Evolutionary conservation across 164 flowering plant genomes (phyloP).

Genomic region (Sextonia rubra): DNA sequence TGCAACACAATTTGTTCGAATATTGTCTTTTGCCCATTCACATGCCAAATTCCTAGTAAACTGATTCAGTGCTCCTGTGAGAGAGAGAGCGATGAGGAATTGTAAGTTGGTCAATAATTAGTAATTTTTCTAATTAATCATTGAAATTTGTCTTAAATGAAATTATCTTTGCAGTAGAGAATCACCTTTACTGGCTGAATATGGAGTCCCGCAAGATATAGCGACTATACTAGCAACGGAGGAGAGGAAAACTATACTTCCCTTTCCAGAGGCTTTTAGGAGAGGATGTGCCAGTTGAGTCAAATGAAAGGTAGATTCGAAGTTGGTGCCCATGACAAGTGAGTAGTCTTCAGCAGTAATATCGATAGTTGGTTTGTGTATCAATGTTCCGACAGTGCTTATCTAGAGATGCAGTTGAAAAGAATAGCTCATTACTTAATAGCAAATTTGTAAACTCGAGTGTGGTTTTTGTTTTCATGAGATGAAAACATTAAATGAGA

Average conservation of each 20-base stretch:
- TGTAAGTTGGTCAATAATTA: neutral
- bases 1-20: constrained; percentile 56
- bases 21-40: constrained; percentile 87
- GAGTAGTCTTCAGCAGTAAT: constrained; percentile 10
- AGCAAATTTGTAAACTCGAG: neutral
- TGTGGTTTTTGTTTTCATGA: too few species aligned
- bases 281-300: constrained; percentile 73
- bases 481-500: too few species aligned
- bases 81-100: neutral
- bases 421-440: too few species aligned
- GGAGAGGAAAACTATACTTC: constrained; percentile 39
- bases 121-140: neutral
- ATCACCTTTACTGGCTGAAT: constrained; percentile 43
- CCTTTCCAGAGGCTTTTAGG: constrained; percentile 62
- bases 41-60: constrained; percentile 69
- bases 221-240: constrained; percentile 32
- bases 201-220: constrained; percentile 11
- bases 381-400: constrained; percentile 7
- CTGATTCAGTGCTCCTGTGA: constrained; percentile 69
- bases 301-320: constrained; percentile 38
- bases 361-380: neutral
- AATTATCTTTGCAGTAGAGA: neutral
- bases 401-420: neutral
- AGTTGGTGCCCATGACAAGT: constrained; percentile 6
- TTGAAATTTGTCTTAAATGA: neutral